Evolutionary conservation across 306 rosid genomes (phyloP).

Genomic region (Lablab purpureus): DNA sequence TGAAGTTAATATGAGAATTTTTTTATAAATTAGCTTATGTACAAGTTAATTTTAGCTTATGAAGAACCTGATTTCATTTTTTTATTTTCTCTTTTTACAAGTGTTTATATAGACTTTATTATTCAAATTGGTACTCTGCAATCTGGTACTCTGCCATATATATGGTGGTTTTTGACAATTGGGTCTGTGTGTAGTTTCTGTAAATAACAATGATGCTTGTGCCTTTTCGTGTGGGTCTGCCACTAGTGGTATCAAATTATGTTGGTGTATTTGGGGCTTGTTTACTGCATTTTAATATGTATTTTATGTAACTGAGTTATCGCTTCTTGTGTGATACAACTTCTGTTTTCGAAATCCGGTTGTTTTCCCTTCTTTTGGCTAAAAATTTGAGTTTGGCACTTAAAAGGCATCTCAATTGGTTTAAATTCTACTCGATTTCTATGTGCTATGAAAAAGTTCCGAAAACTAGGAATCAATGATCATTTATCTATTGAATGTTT

Average conservation of each 20-base stretch:
- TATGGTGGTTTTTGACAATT: not conserved
- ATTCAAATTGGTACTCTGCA: no score
- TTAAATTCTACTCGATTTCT: slow-evolving; percentile 15
- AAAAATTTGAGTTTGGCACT: not conserved
- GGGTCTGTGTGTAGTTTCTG: slow-evolving; percentile 15
- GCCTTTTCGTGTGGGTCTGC: not conserved
- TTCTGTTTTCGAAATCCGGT: not conserved
- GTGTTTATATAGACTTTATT: not conserved
- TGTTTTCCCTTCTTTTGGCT: not conserved
- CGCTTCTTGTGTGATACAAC: not conserved
- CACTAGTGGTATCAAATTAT: not conserved
- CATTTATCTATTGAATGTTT: not conserved
- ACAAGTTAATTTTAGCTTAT: no score
- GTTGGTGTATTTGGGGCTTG: not conserved
- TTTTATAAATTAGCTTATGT: not conserved
- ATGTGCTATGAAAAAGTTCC: not conserved
- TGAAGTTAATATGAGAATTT: not conserved
- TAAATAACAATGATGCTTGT: not conserved
- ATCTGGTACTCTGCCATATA: not conserved
- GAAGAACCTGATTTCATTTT: not conserved
- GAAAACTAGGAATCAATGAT: not conserved
- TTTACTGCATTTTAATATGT: not conserved
- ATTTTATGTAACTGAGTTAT: not conserved
- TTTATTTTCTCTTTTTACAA: not conserved
- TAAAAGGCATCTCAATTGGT: not conserved